Percentiles rank a stretch among this genome's conserved stretches.
Conservation (phyloP, 2,329 filamentous ascomycete genomes). For the Rutstroemia sydowiana region DNA sequence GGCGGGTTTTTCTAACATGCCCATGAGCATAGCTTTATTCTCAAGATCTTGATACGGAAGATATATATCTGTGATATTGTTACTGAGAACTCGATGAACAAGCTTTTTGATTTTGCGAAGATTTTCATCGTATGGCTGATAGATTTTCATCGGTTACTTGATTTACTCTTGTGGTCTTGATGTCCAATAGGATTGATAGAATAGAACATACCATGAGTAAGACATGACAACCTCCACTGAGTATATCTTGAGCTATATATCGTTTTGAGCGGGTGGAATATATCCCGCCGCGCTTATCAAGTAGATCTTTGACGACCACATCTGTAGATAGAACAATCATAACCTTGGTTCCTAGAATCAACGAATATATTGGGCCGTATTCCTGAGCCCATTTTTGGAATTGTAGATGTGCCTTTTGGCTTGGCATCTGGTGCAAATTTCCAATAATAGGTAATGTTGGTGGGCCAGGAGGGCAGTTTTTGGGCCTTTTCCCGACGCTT, state of each 20-base stretch:
- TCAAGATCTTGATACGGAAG: slow-evolving; percentile 40
- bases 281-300: slow-evolving; percentile 33
- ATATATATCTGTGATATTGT: slow-evolving; percentile 22
- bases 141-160: background rate
- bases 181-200: too few relatives aligned
- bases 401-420: slow-evolving; percentile 31
- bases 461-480: slow-evolving; percentile 15
- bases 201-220: slow-evolving; percentile 37
- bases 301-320: slow-evolving; percentile 35
- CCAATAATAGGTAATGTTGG: slow-evolving; percentile 15
- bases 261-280: slow-evolving; percentile 27
- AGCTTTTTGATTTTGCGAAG: slow-evolving; percentile 15
- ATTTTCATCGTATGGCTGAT: background rate
- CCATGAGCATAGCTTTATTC: slow-evolving; percentile 39
- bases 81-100: slow-evolving; percentile 34
- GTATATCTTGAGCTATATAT: slow-evolving; percentile 12
- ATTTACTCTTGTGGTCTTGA: too few relatives aligned
- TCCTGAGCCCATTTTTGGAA: slow-evolving; percentile 32
- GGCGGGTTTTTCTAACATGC: slow-evolving; percentile 35
- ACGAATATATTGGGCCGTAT: slow-evolving; percentile 35
- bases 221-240: slow-evolving; percentile 38
- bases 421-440: slow-evolving; percentile 16
- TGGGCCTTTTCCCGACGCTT: slow-evolving; percentile 10
- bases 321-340: slow-evolving; percentile 34
- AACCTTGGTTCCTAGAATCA: slow-evolving; percentile 36